Conservation (phyloP, 1,284 basidiomycete species). For the Rhodofomes roseus region DNA sequence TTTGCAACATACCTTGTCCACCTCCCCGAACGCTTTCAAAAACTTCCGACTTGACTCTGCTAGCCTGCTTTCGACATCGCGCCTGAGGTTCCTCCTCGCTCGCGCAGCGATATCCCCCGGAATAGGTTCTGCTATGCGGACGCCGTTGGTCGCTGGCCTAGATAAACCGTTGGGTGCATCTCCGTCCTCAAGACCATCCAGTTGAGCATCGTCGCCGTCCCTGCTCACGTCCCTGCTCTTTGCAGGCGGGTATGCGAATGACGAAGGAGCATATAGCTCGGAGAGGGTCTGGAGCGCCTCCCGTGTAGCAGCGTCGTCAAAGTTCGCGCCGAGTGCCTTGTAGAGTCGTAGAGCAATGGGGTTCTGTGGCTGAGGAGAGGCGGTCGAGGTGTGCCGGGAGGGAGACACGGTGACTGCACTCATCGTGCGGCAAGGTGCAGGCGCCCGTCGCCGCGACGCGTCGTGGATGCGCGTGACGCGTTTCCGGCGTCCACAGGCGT, state of each 20-base stretch:
- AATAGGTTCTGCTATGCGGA: constrained; percentile 12
- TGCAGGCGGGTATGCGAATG: constrained; percentile 4
- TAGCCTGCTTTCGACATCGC: constrained; percentile 81
- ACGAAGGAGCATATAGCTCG: constrained; percentile 54
- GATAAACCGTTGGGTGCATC: constrained; percentile 13
- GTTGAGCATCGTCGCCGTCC: constrained; percentile 27
- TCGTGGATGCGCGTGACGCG: not conserved
- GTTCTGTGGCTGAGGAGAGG: constrained; percentile 36
- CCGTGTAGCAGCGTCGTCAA: constrained; percentile 75
- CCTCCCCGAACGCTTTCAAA: constrained; percentile 78
- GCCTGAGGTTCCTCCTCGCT: constrained; percentile 75
- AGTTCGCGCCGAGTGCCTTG: constrained; percentile 83
- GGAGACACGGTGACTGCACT: constrained; percentile 19
- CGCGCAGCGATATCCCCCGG: constrained; percentile 45
- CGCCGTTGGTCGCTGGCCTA: constrained; percentile 13
- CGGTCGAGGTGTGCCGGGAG: constrained; percentile 13
- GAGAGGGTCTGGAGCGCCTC: constrained; percentile 85
- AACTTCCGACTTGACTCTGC: constrained; percentile 80
- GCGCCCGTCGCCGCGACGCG: constrained; percentile 2
- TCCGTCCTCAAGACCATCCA: constrained; percentile 21
- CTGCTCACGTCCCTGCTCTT: constrained; percentile 31
- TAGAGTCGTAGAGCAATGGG: constrained; percentile 82
- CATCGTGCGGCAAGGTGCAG: constrained; percentile 12
- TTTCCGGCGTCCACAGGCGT: not conserved
- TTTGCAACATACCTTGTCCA: constrained; percentile 70